These are phyloP conservation scores for Lachancea kluyveri DNA, from an alignment of 805 yeast species.

Conservation along the genomic window DNA sequence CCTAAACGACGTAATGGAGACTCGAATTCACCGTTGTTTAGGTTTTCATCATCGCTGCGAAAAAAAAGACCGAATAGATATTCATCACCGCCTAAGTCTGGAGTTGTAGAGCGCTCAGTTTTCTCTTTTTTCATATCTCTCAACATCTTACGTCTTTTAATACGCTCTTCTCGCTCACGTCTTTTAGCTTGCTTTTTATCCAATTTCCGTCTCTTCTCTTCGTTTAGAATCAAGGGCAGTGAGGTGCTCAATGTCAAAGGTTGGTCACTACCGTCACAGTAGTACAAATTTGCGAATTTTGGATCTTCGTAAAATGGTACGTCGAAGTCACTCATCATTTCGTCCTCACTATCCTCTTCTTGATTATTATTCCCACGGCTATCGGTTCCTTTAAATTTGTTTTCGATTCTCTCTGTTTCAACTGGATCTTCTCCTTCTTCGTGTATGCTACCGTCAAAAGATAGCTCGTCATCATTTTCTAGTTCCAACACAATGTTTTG, in stretches of 20 bases:
- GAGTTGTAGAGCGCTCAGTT: conserved; percentile 34
- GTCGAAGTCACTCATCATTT: conserved; percentile 30
- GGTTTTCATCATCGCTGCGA: conserved; percentile 26
- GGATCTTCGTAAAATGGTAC: conserved; percentile 40
- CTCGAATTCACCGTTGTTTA: conserved; percentile 14
- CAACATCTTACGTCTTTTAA: conserved; percentile 23
- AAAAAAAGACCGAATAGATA: conserved; percentile 30
- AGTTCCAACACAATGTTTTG: conserved; percentile 26
- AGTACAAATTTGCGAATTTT: conserved; percentile 29
- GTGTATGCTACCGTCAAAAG: conserved; percentile 30
- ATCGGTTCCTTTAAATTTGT: conserved; percentile 19
- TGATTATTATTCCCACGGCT: conserved; percentile 25
- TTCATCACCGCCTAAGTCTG: conserved; percentile 33
- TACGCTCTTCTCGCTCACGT: conserved; percentile 26
- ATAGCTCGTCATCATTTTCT: conserved; percentile 27
- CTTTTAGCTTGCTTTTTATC: conserved; percentile 26
- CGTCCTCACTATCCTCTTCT: conserved; percentile 30
- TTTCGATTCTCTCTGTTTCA: conserved; percentile 12
- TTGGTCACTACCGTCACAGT: conserved; percentile 29
- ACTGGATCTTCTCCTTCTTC: conserved; percentile 29
- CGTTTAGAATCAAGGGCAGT: conserved; percentile 27
- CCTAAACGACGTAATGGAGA: conserved; percentile 22
- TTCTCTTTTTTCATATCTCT: conserved; percentile 16
- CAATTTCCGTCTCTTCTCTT: conserved; percentile 21
- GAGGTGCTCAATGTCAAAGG: conserved; percentile 29